Conservation (phyloP, 2,329 filamentous ascomycete species). For the Ophiostoma sp. region DNA sequence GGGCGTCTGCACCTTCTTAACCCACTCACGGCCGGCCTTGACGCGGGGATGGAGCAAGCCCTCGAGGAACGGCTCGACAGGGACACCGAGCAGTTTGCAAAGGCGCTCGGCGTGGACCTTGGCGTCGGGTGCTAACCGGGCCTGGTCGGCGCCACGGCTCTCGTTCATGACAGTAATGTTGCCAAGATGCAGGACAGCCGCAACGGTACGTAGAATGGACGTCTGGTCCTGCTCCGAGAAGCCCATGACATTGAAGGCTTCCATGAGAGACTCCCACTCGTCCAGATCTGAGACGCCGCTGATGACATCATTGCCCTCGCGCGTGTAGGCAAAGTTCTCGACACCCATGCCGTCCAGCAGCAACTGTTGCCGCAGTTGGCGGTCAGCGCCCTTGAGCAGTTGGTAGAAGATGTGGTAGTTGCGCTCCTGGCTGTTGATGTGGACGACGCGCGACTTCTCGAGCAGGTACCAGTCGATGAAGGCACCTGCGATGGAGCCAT, state of each 20-base stretch:
- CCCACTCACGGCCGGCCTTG: constrained; percentile 95
- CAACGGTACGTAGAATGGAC: constrained; percentile 81
- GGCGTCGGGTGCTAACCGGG: constrained; percentile 73
- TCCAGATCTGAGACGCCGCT: constrained; percentile 84
- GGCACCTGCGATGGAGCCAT: constrained; percentile 88
- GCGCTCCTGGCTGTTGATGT: constrained; percentile 80
- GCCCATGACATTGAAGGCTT: constrained; percentile 93
- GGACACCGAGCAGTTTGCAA: constrained; percentile 81
- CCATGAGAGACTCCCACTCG: constrained; percentile 86
- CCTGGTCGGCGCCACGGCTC: constrained; percentile 87
- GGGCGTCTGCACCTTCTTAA: constrained; percentile 96
- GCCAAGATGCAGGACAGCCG: constrained; percentile 88
- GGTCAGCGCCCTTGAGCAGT: constrained; percentile 79
- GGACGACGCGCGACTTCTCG: constrained; percentile 96
- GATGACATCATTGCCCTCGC: constrained; percentile 88
- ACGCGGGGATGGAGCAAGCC: constrained; percentile 89
- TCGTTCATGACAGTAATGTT: constrained; percentile 90
- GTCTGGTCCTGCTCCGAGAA: constrained; percentile 83
- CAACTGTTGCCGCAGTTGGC: constrained; percentile 71
- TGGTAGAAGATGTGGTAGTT: constrained; percentile 99
- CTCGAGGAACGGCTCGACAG: constrained; percentile 80
- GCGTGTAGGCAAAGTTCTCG: constrained; percentile 88
- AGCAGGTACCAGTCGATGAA: constrained; percentile 99
- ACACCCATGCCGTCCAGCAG: constrained; percentile 73
- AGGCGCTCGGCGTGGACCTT: constrained; percentile 74